Base-by-base conservation (phyloP, 176 grass and related monocot species). In the Avena atlantica region DNA sequence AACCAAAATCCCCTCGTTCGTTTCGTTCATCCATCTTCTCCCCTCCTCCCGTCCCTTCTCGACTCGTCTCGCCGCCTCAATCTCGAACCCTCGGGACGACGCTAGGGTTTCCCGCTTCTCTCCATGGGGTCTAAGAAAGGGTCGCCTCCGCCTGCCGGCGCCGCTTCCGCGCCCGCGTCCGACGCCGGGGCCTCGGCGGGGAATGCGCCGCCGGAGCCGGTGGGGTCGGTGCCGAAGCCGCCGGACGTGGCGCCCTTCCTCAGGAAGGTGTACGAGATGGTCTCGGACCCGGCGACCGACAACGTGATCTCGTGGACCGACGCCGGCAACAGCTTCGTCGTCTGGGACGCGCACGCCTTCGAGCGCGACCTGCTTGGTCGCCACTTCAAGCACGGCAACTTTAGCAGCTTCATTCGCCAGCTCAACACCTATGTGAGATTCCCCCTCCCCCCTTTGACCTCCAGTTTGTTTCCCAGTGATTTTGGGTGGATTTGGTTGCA, bases 391-490 rank as follows among this genome's bases (percentile, higher is more conserved):
- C 95, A 97, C 87, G 88, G 88, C 65, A 92, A 97, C 83, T 93
- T 97, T 80, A 95, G 91, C 85, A 92, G 91, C 79, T 98, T 98
- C 83, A 91, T 98, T 79, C 89, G 95, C 48, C 95, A 98, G 60
- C 93, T 98, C 47, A 98, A 98, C 53, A 98, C 95, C 73, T 98
- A 98, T 59, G 95, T 98, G 83, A 91, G 95, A 85, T 85, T 68
- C 12, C 40, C 52, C 61, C 59, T 0, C 9, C 48, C 2, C 58
- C 42, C 76, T 14, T 49, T 0, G 0, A 1, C 3, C 5, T 44
- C 10, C 29, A 8, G 8, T 40, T 25, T 65, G 9, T 81, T 15
- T 31, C 6, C 2, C 17, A 53, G 27, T 71, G 42, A 27, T 81
- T 90, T 37, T 83, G 40, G 64, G 55, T n/a, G 47, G 50, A 60